phyloP scores from a whole-genome alignment of 2,329 filamentous ascomycete genomes.

The Plectosphaerella plurivora region DNA sequence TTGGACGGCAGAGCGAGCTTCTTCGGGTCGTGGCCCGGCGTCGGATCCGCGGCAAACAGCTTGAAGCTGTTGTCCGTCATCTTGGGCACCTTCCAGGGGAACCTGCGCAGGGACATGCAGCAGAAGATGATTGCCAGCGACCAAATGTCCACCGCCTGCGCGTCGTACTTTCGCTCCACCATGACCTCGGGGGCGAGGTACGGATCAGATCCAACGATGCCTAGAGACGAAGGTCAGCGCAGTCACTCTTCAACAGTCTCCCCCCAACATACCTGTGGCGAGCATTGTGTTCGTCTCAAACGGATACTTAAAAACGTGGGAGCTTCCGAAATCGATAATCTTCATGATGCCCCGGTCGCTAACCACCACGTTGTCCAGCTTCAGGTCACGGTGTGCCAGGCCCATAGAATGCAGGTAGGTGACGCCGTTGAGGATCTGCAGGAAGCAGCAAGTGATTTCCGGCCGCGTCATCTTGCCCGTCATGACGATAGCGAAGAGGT shows the following conservation, averaged over 20 bases:
- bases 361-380: constrained; percentile 96
- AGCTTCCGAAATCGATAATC: constrained; percentile 97
- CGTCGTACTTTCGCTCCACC: constrained; percentile 88
- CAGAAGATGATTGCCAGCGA: constrained; percentile 98
- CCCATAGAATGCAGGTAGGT: constrained; percentile 95
- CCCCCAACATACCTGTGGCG: constrained; percentile 62
- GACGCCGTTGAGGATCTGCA: constrained; percentile 92
- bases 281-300: constrained; percentile 86
- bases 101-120: constrained; percentile 92
- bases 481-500: constrained; percentile 98
- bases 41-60: constrained; percentile 82
- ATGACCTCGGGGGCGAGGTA: constrained; percentile 97
- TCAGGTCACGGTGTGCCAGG: constrained; percentile 88
- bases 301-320: constrained; percentile 94
- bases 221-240: constrained; percentile 24
- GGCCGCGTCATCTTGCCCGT: constrained; percentile 93
- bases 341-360: constrained; percentile 98
- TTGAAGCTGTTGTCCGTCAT: constrained; percentile 92
- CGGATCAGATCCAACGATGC: constrained; percentile 78
- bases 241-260: background rate
- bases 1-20: constrained; percentile 43
- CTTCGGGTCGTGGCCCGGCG: constrained; percentile 63
- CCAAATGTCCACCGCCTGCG: constrained; percentile 93
- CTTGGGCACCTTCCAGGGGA: constrained; percentile 95
- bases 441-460: constrained; percentile 84